Evolutionary conservation across 495 filamentous ascomycete genomes (phyloP), one percentile per base, ranked within the genome.

Genomic region (Hyaloscypha variabilis): DNA sequence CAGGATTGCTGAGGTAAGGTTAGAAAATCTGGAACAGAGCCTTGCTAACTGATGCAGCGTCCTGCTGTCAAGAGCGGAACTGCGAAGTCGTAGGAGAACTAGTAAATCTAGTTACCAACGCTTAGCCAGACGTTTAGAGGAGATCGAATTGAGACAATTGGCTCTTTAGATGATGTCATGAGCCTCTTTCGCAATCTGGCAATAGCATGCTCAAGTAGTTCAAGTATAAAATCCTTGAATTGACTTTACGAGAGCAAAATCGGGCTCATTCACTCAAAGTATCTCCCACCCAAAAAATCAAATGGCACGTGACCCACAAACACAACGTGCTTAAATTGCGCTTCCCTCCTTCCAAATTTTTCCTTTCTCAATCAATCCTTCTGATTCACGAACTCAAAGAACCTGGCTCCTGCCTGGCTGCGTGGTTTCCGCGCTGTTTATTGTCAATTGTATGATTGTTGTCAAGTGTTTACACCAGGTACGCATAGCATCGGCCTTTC

Each of bases 1-100:
- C 58, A 67, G 82, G 6, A 81, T 85, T 74, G 77, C 77, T 14
- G 77, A 77, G 65, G 51, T 53, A 25, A 53, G 51, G 24, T 3
- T 53, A 5, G 49, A 52, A 6, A 25, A 52, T 52, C 19, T 19
- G 17, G 6, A 25, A 25, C 6, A 21, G 17, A 25, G n/a, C 6
- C 6, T 52, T 25, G 23, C 49, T 52, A 25, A 52, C 49, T 8
- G 6, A 21, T 19, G 6, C 23, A 52, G 49, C 49, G 17, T 52
- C 49, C 6, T 52, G 49, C 49, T 52, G 5, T 52, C 49, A 52
- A 52, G 49, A 6, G 23, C 6, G 17, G 5, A 19, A 52, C 5
- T 5, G 6, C 49, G 5, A 19, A 52, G 5, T 19, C 49, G 49
- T 52, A 19, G 5, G 6, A 52, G 49, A 52, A 52, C 17, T 52